These are phyloP conservation scores for Lipomyces starkeyi DNA, from an alignment of 805 yeast genomes.

Conservation along the genomic window DNA sequence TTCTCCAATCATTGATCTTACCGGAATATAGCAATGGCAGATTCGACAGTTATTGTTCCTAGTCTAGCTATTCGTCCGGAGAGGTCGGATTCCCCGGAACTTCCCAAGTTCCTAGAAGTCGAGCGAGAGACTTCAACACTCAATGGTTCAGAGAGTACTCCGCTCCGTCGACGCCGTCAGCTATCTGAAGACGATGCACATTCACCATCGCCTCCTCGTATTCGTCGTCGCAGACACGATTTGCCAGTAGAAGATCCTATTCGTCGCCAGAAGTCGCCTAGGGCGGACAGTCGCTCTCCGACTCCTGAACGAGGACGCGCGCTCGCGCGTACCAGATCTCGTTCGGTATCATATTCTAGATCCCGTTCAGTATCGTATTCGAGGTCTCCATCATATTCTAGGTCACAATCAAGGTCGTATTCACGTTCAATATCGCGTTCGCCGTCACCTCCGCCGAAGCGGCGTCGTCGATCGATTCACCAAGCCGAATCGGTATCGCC, in stretches of 20 bases:
- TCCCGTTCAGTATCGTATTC: slow-evolving; percentile 17
- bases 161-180: neutral
- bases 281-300: neutral
- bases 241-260: neutral
- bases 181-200: neutral
- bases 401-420: slow-evolving; percentile 9
- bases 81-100: neutral
- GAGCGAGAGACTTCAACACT: neutral
- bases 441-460: slow-evolving; percentile 15
- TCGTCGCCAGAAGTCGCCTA: neutral
- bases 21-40: neutral
- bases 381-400: slow-evolving; percentile 18
- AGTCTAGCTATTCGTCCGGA: slow-evolving; percentile 2
- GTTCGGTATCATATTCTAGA: slow-evolving; percentile 7
- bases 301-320: neutral
- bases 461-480: slow-evolving; percentile 8
- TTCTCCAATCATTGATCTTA: neutral
- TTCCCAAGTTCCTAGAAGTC: neutral
- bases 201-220: neutral
- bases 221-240: neutral
- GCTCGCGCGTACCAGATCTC: neutral
- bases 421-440: slow-evolving; percentile 13
- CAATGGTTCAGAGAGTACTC: neutral
- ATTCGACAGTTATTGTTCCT: neutral
- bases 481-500: slow-evolving; percentile 10